Evolutionary conservation across 768 basidiomycete genomes (phyloP), one percentile per base, ranked within the genome.

Genomic region (Russula emetica): DNA sequence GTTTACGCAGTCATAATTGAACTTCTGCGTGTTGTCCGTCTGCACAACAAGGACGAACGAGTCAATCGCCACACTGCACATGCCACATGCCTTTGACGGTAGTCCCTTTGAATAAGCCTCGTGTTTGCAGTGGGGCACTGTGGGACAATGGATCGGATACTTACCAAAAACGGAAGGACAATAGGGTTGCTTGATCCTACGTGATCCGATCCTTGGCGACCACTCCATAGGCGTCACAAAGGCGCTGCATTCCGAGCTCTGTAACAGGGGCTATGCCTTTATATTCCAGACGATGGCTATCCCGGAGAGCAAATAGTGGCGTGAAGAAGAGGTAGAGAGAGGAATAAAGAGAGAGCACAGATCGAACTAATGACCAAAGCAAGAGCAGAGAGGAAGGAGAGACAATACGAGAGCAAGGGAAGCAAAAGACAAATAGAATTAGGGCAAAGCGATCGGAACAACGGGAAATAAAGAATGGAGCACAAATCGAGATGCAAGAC

Each of bases 81-180:
- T 9, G 32, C 9, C n/a, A n/a, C n/a, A n/a, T 60, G 13, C 63
- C 58, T 49, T 64, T 59, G 47, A 24, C 18, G 63, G 63, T 40
- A 60, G 36, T 64, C 63, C 63, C 63, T 64, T 64, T 64, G 58
- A 64, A n/a, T 32, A 22, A 13, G 22, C 52, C 57, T 59, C 36
- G 51, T 30, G 58, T 3, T 10, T 16, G 14, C 3, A 3, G 57
- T 38, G 52, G 52, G 34, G 36, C 51, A 45, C 45, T 55, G 32
- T 53, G 30, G 10, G 44, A 22, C 44, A 45, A 20, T 20, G n/a
- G n/a, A 50, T 26, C 54, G 5, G 44, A 18, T 10, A 40, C 28
- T 24, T 55, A 26, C 53, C 63, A 24, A 50, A 64, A 60, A 32
- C n/a, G 40, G 53, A 60, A 64, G 34, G 50, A 64, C 63, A 64